Conservation (phyloP, 2,329 filamentous ascomycete genomes). For the Colletotrichum destructivum region DNA sequence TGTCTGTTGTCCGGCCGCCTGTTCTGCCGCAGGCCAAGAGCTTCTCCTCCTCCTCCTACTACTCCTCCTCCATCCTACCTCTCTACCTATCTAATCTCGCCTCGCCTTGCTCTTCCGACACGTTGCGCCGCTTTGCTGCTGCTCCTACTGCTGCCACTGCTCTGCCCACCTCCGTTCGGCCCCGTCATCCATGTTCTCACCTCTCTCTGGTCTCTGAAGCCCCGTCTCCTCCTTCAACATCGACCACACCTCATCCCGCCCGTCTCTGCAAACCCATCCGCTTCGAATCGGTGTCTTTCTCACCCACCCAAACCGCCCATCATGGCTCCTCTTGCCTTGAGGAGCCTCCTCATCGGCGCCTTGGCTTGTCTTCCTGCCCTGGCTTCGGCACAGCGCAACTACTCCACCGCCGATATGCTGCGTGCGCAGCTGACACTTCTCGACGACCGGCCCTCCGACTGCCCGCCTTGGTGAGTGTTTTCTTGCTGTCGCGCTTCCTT, state of each 20-base stretch:
- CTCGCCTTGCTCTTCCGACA: not conserved
- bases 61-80: not conserved
- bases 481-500: conserved; percentile 45
- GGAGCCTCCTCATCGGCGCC: conserved; percentile 57
- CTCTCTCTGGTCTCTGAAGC: conserved; percentile 6
- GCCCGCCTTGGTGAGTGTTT: conserved; percentile 79
- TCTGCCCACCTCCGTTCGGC: conserved; percentile 10
- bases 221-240: conserved; percentile 1
- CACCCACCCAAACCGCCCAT: conserved; percentile 23
- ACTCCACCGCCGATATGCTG: conserved; percentile 70
- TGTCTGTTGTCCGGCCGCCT: not conserved
- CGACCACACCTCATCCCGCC: conserved; percentile 12
- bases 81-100: not conserved
- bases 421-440: conserved; percentile 79
- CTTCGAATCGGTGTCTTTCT: conserved; percentile 18
- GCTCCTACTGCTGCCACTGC: conserved; percentile 7
- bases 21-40: conserved; percentile 35
- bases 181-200: conserved; percentile 14
- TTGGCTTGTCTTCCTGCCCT: conserved; percentile 58
- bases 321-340: conserved; percentile 58
- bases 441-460: conserved; percentile 81
- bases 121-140: conserved; percentile 19
- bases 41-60: conserved; percentile 18
- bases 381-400: conserved; percentile 64
- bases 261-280: not conserved